Evolutionary conservation across 2,329 filamentous ascomycete genomes (phyloP), one percentile per base, ranked within the genome.

Genomic region (Phoma sp.): DNA sequence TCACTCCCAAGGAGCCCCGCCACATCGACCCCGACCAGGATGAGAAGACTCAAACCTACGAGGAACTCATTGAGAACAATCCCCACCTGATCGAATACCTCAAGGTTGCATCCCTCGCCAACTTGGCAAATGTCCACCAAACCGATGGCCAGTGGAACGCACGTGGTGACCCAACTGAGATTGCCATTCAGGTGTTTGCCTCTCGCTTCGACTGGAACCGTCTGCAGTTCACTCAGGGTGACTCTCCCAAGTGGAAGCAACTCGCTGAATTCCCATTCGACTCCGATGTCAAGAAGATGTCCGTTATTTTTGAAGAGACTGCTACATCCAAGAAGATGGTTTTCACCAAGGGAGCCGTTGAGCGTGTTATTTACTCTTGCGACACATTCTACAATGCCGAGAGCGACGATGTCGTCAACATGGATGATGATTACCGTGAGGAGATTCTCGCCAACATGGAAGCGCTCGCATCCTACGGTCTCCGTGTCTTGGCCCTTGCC

Each of bases 221-320:
- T 33, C 84, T 85, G 53, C 78, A 77, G 9, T 81, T 83, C 40
- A 68, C 59, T 39, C 57, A 60, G 37, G 69, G 77, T 9, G 61
- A 67, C 5, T 42, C 57, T 2, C 60, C 62, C 9, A 51, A 59
- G 3, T 74, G 70, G 71, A 66, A 72, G 34, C 63, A 67, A 23
- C 51, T 86, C 30, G 83, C 84, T 2, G 88, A 91, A 62, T 90
- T 87, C 53, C 88, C 87, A 0, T 91, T 91, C 57, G 88, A 91
- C 65, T 90, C 87, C 0, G 84, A 84, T 48, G 82, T 90, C 60
- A 91, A 91, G 78, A 88, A 87, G 63, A 91, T 91, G 88, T 88
- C 87, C 0, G 87, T 89, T 25, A 84, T 90, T 43, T 89, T 87
- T 65, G 66, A 65, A 34, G 60, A 64, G 23, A 64, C 61, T 12